Conservation (phyloP, 1,284 basidiomycete genomes). For the Apiotrichum mycotoxinovorans region DNA sequence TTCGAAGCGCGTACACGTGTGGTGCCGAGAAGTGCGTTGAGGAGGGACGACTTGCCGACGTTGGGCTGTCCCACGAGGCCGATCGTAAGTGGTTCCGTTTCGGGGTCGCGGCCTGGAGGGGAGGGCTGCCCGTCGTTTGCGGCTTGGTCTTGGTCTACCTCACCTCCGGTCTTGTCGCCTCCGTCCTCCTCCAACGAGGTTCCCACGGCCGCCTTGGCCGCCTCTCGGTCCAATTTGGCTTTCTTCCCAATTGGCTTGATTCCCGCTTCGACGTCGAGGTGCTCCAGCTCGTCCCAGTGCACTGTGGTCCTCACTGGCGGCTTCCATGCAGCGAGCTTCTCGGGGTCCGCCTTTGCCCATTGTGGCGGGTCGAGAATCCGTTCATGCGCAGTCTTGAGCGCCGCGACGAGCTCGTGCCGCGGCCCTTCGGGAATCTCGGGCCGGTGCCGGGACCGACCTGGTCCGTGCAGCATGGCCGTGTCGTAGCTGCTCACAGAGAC, state of each 20-base stretch:
- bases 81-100: constrained; percentile 67
- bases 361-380: constrained; percentile 68
- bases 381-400: constrained; percentile 64
- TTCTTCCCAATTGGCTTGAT: constrained; percentile 2
- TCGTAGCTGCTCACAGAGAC: constrained; percentile 72
- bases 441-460: constrained; percentile 48
- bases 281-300: constrained; percentile 62
- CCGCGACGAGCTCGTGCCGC: constrained; percentile 59
- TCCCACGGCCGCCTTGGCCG: not conserved
- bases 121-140: constrained; percentile 25
- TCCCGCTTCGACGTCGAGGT: constrained; percentile 34
- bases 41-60: constrained; percentile 84
- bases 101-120: constrained; percentile 14
- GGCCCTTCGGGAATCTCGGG: constrained; percentile 62
- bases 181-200: too few species aligned
- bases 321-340: constrained; percentile 62
- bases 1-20: constrained; percentile 77
- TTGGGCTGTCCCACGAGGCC: constrained; percentile 91
- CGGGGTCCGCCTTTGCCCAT: constrained; percentile 56
- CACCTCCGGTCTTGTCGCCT: constrained; percentile 27
- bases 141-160: constrained; percentile 27
- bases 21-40: constrained; percentile 85
- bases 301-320: constrained; percentile 62
- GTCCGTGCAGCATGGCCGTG: constrained; percentile 51
- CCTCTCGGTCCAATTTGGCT: constrained; percentile 16